Percentiles rank a stretch among this genome's conserved stretches.
These are phyloP conservation scores for Cicer chorassanicum DNA, from an alignment of 306 rosid species.

Conservation along the genomic window DNA sequence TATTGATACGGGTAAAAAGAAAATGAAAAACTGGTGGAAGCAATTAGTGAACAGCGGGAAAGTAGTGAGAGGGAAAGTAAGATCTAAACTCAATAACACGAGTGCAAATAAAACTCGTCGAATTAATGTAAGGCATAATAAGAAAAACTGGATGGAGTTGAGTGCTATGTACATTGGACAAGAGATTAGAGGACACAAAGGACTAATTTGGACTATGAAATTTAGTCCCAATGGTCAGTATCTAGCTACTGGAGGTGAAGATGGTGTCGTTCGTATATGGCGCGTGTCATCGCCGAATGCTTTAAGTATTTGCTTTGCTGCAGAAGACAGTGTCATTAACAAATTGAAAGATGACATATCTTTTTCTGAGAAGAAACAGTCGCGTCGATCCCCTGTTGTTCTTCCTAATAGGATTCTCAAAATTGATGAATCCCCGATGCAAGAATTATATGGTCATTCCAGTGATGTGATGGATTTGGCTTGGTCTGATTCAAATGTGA, in stretches of 20 bases:
- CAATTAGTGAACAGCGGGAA: conserved; percentile 47
- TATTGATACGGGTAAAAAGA: conserved; percentile 44
- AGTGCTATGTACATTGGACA: conserved; percentile 72
- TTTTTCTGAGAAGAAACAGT: conserved; percentile 51
- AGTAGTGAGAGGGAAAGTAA: conserved; percentile 31
- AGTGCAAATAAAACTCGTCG: conserved; percentile 39
- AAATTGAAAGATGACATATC: conserved; percentile 52
- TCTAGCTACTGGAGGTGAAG: conserved; percentile 95
- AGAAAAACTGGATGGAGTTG: conserved; percentile 69
- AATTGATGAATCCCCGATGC: conserved; percentile 73
- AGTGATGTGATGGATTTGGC: conserved; percentile 87
- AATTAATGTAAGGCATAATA: conserved; percentile 57
- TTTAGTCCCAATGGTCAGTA: conserved; percentile 84
- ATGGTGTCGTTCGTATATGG: conserved; percentile 83
- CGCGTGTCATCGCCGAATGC: conserved; percentile 51
- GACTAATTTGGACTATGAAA: conserved; percentile 82
- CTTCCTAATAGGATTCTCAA: conserved; percentile 73
- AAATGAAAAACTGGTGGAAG: conserved; percentile 67
- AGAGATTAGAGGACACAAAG: conserved; percentile 78
- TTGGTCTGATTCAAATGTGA: conserved; percentile 90
- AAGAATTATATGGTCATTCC: conserved; percentile 75
- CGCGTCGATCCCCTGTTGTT: conserved; percentile 50
- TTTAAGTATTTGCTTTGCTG: conserved; percentile 48
- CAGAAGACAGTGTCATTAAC: conserved; percentile 42
- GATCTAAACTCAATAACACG: conserved; percentile 39